Conservation (phyloP, 2,329 filamentous ascomycete species). For the Cryphonectria radicalis region DNA sequence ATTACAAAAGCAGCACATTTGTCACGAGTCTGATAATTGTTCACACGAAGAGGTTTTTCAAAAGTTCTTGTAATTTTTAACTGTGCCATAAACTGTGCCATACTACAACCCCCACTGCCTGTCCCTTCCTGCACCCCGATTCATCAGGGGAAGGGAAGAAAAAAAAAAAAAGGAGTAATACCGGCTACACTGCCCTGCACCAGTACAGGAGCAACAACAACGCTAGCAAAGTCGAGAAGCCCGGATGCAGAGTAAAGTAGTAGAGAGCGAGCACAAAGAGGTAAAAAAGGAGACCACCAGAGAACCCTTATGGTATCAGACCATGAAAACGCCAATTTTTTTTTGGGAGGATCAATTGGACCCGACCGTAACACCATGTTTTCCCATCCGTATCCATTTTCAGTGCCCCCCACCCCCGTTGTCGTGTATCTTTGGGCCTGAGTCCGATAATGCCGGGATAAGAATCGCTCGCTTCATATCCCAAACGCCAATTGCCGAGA, state of each 20-base stretch:
- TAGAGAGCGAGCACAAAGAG: slow-evolving; percentile 1
- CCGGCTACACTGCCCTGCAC: slow-evolving; percentile 11
- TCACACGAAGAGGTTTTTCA: not conserved
- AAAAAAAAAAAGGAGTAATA: slow-evolving; percentile 14
- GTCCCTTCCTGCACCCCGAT: slow-evolving; percentile 11
- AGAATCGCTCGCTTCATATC: slow-evolving; percentile 24
- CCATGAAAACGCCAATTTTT: slow-evolving; percentile 25
- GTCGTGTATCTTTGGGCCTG: slow-evolving; percentile 31
- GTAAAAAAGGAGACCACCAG: not conserved
- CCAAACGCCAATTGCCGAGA: slow-evolving; percentile 23
- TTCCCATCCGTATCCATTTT: slow-evolving; percentile 18
- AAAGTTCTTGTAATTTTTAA: not conserved
- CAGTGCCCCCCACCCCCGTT: slow-evolving; percentile 22
- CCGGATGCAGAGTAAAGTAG: slow-evolving; percentile 21
- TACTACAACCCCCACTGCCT: slow-evolving; percentile 1
- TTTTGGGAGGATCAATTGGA: not conserved
- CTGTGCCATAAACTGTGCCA: slow-evolving; percentile 3
- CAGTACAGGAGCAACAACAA: slow-evolving; percentile 19
- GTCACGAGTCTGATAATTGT: not conserved
- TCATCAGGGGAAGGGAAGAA: not conserved
- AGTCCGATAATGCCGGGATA: slow-evolving; percentile 21
- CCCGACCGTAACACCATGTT: slow-evolving; percentile 19
- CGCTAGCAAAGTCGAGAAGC: slow-evolving; percentile 23
- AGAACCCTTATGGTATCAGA: slow-evolving; percentile 24
- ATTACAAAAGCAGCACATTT: not conserved